These are phyloP conservation scores for Cercospora berteroae DNA, from an alignment of 2,329 filamentous ascomycete species.

Conservation along the genomic window DNA sequence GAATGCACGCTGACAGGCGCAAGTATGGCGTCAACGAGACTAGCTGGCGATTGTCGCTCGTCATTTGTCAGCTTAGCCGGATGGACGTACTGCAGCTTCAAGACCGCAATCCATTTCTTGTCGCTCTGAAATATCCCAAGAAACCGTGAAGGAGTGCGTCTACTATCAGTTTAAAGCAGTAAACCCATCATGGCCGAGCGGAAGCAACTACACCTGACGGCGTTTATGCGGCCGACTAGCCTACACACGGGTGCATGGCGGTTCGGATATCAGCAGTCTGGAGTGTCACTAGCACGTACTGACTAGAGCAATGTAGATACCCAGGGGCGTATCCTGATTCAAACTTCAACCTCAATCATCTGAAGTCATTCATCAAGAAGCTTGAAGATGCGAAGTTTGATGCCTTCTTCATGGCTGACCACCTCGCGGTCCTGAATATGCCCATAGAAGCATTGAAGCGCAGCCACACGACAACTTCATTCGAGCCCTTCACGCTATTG, in stretches of 20 bases:
- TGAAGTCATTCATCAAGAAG: constrained; percentile 54
- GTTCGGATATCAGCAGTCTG: constrained; percentile 1
- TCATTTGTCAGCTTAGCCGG: constrained; percentile 15
- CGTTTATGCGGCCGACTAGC: constrained; percentile 41
- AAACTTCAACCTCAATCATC: constrained; percentile 57
- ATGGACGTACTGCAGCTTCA: neutral
- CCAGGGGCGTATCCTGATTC: constrained; percentile 56
- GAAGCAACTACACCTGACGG: constrained; percentile 53
- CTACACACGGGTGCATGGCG: constrained; percentile 53
- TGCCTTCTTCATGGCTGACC: constrained; percentile 53
- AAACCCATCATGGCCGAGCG: constrained; percentile 7
- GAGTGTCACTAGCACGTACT: neutral
- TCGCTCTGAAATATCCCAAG: neutral
- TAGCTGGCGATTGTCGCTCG: neutral
- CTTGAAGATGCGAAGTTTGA: constrained; percentile 52
- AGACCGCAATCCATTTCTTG: neutral
- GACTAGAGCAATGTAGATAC: constrained; percentile 39
- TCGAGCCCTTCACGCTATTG: constrained; percentile 47
- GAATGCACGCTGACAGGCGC: constrained; percentile 4
- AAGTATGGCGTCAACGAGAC: constrained; percentile 8
- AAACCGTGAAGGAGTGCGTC: neutral
- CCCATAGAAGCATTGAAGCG: constrained; percentile 57
- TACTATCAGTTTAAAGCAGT: neutral
- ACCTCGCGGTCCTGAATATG: constrained; percentile 41
- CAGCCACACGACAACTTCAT: constrained; percentile 58